Conservation (phyloP, 176 grass and related monocot species). For the Raddia guianensis region DNA sequence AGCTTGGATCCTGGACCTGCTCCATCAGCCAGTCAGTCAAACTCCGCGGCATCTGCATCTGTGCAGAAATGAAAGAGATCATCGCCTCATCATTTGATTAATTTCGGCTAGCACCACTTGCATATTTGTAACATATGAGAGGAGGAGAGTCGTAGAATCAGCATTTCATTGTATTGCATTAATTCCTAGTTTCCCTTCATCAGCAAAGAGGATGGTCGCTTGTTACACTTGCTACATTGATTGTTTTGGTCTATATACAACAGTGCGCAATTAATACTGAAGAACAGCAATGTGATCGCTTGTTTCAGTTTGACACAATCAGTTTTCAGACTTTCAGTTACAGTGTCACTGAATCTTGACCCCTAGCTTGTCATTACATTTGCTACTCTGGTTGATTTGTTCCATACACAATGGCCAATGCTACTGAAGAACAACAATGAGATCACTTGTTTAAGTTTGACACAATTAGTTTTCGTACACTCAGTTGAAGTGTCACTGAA, state of each 20-base stretch:
- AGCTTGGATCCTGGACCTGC: not conserved
- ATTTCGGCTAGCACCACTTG: not conserved
- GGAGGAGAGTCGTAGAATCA: not conserved
- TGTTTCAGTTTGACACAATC: not conserved
- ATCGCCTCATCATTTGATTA: not conserved
- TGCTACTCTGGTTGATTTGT: too few species aligned
- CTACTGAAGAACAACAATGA: not conserved
- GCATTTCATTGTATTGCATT: not conserved
- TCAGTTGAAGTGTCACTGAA: not conserved
- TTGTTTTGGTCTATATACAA: too few species aligned
- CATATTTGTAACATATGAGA: not conserved
- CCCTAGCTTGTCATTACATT: not conserved
- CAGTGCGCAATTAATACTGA: too few species aligned
- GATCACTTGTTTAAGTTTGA: not conserved
- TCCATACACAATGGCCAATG: too few species aligned
- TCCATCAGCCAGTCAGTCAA: too few species aligned
- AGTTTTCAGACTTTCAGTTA: not conserved
- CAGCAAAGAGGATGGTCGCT: not conserved
- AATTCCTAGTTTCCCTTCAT: not conserved
- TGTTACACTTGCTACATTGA: not conserved
- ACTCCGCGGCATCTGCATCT: not conserved
- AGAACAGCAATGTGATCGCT: not conserved
- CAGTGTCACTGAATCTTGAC: not conserved
- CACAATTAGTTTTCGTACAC: too few species aligned
- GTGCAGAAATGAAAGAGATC: slow-evolving; percentile 16